A percentile compares a stretch with the other conserved stretches of the same genome.
These are phyloP conservation scores for Cercospora brassicicola DNA, from an alignment of 2,329 filamentous ascomycete species.

Conservation along the genomic window DNA sequence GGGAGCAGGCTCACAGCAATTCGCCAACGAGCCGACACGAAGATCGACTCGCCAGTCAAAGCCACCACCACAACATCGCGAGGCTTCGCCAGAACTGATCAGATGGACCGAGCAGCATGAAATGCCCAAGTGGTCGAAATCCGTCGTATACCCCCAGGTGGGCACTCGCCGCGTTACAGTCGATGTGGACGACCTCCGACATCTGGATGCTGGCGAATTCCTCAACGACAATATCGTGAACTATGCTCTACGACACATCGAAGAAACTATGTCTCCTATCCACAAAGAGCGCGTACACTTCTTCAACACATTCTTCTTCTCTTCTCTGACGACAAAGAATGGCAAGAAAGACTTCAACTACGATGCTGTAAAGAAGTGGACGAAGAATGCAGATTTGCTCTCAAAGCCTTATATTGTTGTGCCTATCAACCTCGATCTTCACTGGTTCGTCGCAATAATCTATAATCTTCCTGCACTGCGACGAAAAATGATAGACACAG, in stretches of 20 bases:
- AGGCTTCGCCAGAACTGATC: slow-evolving; percentile 16
- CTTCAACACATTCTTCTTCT: slow-evolving; percentile 91
- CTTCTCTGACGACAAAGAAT: slow-evolving; percentile 63
- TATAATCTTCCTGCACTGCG: slow-evolving; percentile 71
- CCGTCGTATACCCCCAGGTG: slow-evolving; percentile 63
- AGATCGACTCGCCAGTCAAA: slow-evolving; percentile 27
- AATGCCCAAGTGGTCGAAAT: slow-evolving; percentile 37
- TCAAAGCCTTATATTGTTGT: slow-evolving; percentile 85
- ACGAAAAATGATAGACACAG: slow-evolving; percentile 15
- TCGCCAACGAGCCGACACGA: slow-evolving; percentile 8
- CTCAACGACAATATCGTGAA: slow-evolving; percentile 90
- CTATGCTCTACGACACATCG: slow-evolving; percentile 69
- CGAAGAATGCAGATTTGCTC: slow-evolving; percentile 74
- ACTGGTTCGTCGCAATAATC: slow-evolving; percentile 96
- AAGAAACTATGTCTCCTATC: slow-evolving; percentile 35
- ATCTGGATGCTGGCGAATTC: slow-evolving; percentile 80
- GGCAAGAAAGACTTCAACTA: slow-evolving; percentile 70
- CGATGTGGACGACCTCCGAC: slow-evolving; percentile 68
- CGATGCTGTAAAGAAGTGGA: slow-evolving; percentile 83
- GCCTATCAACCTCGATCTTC: slow-evolving; percentile 78
- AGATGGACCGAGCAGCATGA: slow-evolving; percentile 32
- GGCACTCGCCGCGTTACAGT: slow-evolving; percentile 62
- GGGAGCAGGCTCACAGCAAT: slow-evolving; percentile 7
- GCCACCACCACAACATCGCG: slow-evolving; percentile 4
- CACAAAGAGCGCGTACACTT: slow-evolving; percentile 68